Percentiles rank a stretch among this genome's conserved stretches.
Evolutionary conservation across 306 rosid genomes (phyloP).

Genomic region (Fagus sylvatica): DNA sequence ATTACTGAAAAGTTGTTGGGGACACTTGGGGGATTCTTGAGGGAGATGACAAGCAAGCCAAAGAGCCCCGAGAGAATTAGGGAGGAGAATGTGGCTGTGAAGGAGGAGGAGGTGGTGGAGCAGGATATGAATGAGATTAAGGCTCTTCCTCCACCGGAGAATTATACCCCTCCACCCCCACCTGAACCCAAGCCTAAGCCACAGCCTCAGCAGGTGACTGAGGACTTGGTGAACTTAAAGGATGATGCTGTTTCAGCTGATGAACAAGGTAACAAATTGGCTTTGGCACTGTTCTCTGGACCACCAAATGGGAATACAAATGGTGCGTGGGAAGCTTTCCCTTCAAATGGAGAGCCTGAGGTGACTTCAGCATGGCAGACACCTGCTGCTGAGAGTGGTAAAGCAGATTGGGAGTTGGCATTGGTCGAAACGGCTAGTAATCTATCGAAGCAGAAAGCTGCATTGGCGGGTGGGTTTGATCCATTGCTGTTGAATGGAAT

Average conservation of each 20-base stretch:
- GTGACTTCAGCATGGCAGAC: conserved; percentile 78
- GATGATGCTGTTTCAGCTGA: conserved; percentile 64
- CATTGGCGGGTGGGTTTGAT: conserved; percentile 80
- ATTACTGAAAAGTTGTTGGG: conserved; percentile 61
- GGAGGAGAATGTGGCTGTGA: conserved; percentile 36
- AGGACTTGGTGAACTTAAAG: conserved; percentile 70
- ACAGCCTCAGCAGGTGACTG: conserved; percentile 35
- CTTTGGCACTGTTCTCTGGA: conserved; percentile 74
- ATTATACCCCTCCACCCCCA: conserved; percentile 38
- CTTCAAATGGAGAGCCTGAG: conserved; percentile 57
- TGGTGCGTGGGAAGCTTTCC: conserved; percentile 80
- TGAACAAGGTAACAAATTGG: conserved; percentile 77
- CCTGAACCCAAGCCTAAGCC: conserved; percentile 21
- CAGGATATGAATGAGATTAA: conserved; percentile 51
- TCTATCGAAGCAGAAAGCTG: conserved; percentile 63
- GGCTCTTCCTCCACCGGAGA: conserved; percentile 77
- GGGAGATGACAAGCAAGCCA: conserved; percentile 48
- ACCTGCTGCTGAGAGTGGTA: conserved; percentile 72
- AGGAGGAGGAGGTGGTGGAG: conserved; percentile 37
- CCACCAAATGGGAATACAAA: conserved; percentile 38
- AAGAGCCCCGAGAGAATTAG: conserved; percentile 50
- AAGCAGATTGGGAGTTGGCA: conserved; percentile 87
- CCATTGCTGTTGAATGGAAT: conserved; percentile 76
- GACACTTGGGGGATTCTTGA: conserved; percentile 68
- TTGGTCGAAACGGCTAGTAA: conserved; percentile 67